A percentile compares a stretch with the other conserved stretches of the same genome.
Evolutionary conservation across 441 rosid species (phyloP).

Genomic region (Viola pubescens): DNA sequence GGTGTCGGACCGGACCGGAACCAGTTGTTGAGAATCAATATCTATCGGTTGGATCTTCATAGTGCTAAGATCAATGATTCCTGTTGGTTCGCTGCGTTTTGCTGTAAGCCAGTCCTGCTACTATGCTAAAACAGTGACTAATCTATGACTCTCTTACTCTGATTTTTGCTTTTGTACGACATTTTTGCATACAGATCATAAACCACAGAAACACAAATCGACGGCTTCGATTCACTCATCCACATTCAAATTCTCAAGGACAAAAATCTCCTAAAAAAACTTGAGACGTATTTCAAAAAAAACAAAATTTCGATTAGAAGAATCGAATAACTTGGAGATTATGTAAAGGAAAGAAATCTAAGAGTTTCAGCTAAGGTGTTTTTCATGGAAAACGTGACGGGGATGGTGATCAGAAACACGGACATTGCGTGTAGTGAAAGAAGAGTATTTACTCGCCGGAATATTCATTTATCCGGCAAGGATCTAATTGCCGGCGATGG

Average conservation of each 20-base stretch:
- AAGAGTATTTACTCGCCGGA: slow-evolving; percentile 22
- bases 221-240: not conserved
- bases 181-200: not conserved
- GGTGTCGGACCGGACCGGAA: slow-evolving; percentile 35
- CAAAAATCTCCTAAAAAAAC: not conserved
- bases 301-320: slow-evolving; percentile 10
- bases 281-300: not conserved
- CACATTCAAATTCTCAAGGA: not conserved
- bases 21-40: slow-evolving; percentile 29
- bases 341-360: slow-evolving; percentile 1
- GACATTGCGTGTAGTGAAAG: slow-evolving; percentile 28
- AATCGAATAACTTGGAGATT: slow-evolving; percentile 30
- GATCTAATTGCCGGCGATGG: slow-evolving; percentile 21
- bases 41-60: slow-evolving; percentile 94
- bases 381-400: slow-evolving; percentile 64
- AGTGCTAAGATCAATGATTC: slow-evolving; percentile 17
- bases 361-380: slow-evolving; percentile 26
- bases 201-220: no score
- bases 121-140: slow-evolving; percentile 2
- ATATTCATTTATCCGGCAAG: slow-evolving; percentile 41
- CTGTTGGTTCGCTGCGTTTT: not conserved
- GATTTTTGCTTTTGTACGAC: not conserved
- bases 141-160: slow-evolving; percentile 10
- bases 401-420: slow-evolving; percentile 44
- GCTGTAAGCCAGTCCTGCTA: slow-evolving; percentile 9